Percentiles rank a stretch among this genome's conserved stretches.
Evolutionary conservation across 2,329 filamentous ascomycete genomes (phyloP).

Genomic region (Stemphylium vesicarium): DNA sequence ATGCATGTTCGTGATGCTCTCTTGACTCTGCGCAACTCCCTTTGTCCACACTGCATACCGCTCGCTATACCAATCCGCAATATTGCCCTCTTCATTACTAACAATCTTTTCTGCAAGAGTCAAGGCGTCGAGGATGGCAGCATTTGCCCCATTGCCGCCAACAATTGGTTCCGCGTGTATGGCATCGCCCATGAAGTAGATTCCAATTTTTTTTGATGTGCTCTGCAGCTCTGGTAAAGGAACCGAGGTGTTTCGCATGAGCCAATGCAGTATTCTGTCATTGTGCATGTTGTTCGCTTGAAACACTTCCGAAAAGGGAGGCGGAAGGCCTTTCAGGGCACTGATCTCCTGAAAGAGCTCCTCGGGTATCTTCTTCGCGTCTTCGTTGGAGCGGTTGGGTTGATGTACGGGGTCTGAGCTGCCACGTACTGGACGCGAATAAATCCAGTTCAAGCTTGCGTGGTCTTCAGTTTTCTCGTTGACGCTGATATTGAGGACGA

Average conservation of each 20-base stretch:
- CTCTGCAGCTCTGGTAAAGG: slow-evolving; percentile 26
- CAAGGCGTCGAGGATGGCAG: slow-evolving; percentile 49
- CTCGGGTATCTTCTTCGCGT: slow-evolving; percentile 44
- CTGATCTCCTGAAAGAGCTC: slow-evolving; percentile 46
- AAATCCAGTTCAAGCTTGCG: slow-evolving; percentile 49
- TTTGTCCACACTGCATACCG: background rate
- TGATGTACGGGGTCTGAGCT: slow-evolving; percentile 42
- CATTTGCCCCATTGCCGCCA: slow-evolving; percentile 51
- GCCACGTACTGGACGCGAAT: slow-evolving; percentile 43
- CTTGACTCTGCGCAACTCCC: background rate
- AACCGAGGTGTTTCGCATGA: slow-evolving; percentile 48
- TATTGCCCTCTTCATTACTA: background rate
- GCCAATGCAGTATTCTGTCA: slow-evolving; percentile 50
- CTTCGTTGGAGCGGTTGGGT: slow-evolving; percentile 40
- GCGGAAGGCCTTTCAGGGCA: slow-evolving; percentile 28
- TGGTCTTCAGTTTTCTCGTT: slow-evolving; percentile 28
- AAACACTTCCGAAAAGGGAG: slow-evolving; percentile 45
- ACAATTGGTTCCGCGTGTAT: slow-evolving; percentile 51
- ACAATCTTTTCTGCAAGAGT: slow-evolving; percentile 27
- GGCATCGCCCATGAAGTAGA: slow-evolving; percentile 46
- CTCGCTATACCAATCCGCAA: background rate
- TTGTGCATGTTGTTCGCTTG: slow-evolving; percentile 35
- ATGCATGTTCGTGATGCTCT: background rate
- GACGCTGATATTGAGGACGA: slow-evolving; percentile 43
- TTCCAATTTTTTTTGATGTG: slow-evolving; percentile 4